Evolutionary conservation across 2,329 filamentous ascomycete genomes (phyloP).

Genomic region (Alternaria longipes): DNA sequence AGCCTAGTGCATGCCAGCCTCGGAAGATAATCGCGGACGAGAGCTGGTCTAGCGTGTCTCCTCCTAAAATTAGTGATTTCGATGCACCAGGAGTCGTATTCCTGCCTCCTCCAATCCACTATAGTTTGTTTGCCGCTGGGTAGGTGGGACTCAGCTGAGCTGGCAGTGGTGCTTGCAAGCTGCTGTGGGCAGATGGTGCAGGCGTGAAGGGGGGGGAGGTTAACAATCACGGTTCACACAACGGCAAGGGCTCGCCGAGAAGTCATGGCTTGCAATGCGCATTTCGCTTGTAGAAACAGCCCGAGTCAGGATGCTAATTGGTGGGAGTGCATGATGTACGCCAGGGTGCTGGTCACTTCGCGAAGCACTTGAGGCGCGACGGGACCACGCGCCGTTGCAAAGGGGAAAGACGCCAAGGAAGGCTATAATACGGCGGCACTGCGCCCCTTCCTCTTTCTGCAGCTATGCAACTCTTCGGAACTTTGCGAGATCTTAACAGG

Average conservation of each 20-base stretch:
- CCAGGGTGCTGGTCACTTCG: conserved; percentile 2
- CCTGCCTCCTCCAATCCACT: background rate
- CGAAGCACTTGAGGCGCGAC: background rate
- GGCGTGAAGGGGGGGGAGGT: background rate
- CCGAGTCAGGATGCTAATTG: conserved; percentile 1
- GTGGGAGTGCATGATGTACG: conserved; percentile 2
- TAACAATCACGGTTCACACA: background rate
- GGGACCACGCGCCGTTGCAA: conserved; percentile 5
- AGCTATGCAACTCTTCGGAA: background rate
- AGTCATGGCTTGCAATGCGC: background rate
- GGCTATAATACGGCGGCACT: conserved; percentile 7
- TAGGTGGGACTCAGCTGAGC: conserved; percentile 3
- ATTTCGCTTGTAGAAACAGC: conserved; percentile 2
- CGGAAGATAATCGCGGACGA: conserved; percentile 3
- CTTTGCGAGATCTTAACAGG: conserved; percentile 5
- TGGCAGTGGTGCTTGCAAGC: background rate
- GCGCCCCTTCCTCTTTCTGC: conserved; percentile 1
- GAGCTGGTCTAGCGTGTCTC: background rate
- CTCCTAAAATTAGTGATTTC: conserved; percentile 6
- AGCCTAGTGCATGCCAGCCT: conserved; percentile 1
- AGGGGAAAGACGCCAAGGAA: conserved; percentile 4
- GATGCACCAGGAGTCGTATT: background rate
- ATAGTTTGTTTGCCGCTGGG: background rate
- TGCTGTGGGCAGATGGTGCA: conserved; percentile 1
- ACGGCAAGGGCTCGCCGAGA: background rate